Percentiles rank a stretch among this genome's conserved stretches.
Evolutionary conservation across 1,284 basidiomycete genomes (phyloP).

Genomic region (Pascua guehoae): DNA sequence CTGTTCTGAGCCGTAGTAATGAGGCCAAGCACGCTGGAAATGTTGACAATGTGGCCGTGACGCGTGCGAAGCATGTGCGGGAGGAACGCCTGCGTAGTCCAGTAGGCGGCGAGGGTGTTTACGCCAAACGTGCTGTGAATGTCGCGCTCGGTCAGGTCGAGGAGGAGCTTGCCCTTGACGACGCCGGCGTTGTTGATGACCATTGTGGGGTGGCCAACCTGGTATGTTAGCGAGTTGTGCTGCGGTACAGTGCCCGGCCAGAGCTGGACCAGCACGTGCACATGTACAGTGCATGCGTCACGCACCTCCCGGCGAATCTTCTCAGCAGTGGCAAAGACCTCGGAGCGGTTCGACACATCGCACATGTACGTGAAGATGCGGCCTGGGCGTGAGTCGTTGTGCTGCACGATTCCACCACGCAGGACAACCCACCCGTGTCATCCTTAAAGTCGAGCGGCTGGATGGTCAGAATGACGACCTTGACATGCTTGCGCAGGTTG

Average conservation of each 20-base stretch:
- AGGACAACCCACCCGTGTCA: background rate
- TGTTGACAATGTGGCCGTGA: conserved; percentile 80
- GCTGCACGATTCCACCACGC: background rate
- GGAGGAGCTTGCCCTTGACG: conserved; percentile 77
- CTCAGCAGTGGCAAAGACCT: conserved; percentile 68
- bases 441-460: conserved; percentile 36
- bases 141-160: conserved; percentile 73
- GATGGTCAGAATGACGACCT: conserved; percentile 79
- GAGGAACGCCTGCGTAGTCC: conserved; percentile 87
- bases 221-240: conserved; percentile 1
- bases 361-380: conserved; percentile 49
- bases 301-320: conserved; percentile 69
- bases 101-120: conserved; percentile 85
- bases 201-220: conserved; percentile 84
- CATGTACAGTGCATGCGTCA: background rate
- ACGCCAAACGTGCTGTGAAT: conserved; percentile 82
- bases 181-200: conserved; percentile 96
- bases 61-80: conserved; percentile 77
- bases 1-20: conserved; percentile 74
- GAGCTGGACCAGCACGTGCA: background rate
- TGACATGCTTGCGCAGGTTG: conserved; percentile 61
- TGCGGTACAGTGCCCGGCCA: no score
- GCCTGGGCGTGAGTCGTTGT: background rate
- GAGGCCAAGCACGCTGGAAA: conserved; percentile 74
- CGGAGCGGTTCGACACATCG: conserved; percentile 81